A percentile compares a stretch with the other conserved stretches of the same genome.
Evolutionary conservation across 1,284 basidiomycete genomes (phyloP).

Genomic region (Fomitopsis schrenkii): DNA sequence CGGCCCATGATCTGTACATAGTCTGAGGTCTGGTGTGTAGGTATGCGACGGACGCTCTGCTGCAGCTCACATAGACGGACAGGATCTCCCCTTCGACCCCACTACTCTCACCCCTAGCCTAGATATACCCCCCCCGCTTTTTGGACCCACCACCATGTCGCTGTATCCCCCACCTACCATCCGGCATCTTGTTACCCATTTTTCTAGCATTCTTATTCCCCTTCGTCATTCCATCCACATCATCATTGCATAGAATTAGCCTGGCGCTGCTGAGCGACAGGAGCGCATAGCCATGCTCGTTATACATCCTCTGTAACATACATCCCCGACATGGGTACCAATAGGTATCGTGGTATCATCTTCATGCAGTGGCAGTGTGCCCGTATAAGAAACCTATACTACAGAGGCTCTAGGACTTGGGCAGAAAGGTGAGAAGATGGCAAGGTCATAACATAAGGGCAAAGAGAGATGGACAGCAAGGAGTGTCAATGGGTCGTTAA

Average conservation of each 20-base stretch:
- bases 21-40: constrained; percentile 5
- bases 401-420: background rate
- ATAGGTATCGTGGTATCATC: constrained; percentile 8
- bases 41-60: constrained; percentile 12
- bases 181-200: constrained; percentile 2
- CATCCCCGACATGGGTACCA: constrained; percentile 7
- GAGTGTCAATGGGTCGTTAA: constrained; percentile 3
- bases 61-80: constrained; percentile 19
- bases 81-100: constrained; percentile 4
- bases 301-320: constrained; percentile 25
- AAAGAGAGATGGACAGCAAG: constrained; percentile 4
- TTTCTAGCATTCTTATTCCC: background rate
- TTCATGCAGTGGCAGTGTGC: background rate
- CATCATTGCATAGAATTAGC: constrained; percentile 18
- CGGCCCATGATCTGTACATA: constrained; percentile 23
- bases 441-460: constrained; percentile 9
- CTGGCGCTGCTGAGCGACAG: constrained; percentile 14
- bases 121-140: constrained; percentile 1
- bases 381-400: constrained; percentile 3
- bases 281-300: constrained; percentile 19
- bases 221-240: background rate
- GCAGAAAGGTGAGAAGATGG: background rate
- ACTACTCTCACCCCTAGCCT: constrained; percentile 1
- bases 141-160: constrained; percentile 1
- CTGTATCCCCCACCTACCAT: background rate